A percentile compares a stretch with the other conserved stretches of the same genome.
Conservation (phyloP, 1,284 basidiomycete species). For the Austropuccinia psidii region DNA sequence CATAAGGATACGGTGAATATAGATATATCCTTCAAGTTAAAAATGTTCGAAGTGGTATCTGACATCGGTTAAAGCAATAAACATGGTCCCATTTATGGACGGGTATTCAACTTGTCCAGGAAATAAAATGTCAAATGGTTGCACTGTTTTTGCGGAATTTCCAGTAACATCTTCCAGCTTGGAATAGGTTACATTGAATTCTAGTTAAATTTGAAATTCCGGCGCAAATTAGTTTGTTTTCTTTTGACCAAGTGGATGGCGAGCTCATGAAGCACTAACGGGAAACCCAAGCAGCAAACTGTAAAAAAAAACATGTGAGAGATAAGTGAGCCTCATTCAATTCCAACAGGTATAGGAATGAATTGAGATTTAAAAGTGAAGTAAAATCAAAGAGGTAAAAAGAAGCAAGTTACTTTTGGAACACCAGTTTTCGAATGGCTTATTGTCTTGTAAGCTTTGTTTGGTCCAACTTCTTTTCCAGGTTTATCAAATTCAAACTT, state of each 20-base stretch:
- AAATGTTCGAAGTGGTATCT: too few relatives aligned
- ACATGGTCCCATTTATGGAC: conserved; percentile 54
- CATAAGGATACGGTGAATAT: too few relatives aligned
- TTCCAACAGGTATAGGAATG: conserved; percentile 50
- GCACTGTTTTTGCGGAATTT: conserved; percentile 11
- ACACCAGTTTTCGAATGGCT: conserved; percentile 49
- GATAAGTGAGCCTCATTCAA: neutral
- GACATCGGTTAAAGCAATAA: conserved; percentile 55
- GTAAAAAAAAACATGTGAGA: neutral
- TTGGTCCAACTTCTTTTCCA: conserved; percentile 54
- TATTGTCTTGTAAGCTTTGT: conserved; percentile 55
- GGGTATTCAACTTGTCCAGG: conserved; percentile 25
- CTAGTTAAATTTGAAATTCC: conserved; percentile 5
- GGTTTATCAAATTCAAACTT: conserved; percentile 57
- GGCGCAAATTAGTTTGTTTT: conserved; percentile 50
- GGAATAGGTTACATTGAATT: conserved; percentile 31
- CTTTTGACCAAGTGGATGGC: conserved; percentile 51
- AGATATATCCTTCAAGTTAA: too few relatives aligned
- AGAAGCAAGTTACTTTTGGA: conserved; percentile 48
- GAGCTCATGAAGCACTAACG: conserved; percentile 40
- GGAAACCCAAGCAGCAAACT: conserved; percentile 36
- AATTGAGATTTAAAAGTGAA: conserved; percentile 58
- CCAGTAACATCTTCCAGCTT: conserved; percentile 50
- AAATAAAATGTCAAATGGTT: neutral
- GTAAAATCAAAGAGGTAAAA: conserved; percentile 45